A percentile compares a stretch with the other conserved stretches of the same genome.
These are phyloP conservation scores for Ascochyta pisi DNA, from an alignment of 2,329 filamentous ascomycete species.

Conservation along the genomic window DNA sequence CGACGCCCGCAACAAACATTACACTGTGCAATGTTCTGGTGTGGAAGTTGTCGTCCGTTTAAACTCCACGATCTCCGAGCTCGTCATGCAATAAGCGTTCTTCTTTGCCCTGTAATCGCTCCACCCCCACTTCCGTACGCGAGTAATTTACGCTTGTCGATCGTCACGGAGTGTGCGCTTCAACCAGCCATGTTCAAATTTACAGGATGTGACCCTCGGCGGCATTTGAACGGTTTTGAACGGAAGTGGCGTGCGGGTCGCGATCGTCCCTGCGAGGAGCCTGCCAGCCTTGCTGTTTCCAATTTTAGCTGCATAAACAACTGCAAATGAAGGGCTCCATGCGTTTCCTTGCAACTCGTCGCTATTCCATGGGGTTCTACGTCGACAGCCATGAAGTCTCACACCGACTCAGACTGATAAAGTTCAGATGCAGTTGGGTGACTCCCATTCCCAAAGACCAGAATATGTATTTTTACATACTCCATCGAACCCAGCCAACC, in stretches of 20 bases:
- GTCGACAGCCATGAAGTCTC: neutral
- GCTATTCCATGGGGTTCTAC: neutral
- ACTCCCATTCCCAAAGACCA: too few relatives aligned
- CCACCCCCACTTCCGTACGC: conserved; percentile 1
- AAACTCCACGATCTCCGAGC: neutral
- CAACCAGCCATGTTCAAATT: neutral
- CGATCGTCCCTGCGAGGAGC: conserved; percentile 6
- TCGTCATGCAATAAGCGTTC: conserved; percentile 2
- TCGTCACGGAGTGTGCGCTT: conserved; percentile 2
- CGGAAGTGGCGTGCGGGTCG: conserved; percentile 28
- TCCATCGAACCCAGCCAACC: neutral
- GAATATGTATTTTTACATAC: neutral
- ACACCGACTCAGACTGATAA: neutral
- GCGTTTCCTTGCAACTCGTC: neutral
- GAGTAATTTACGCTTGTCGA: conserved; percentile 2
- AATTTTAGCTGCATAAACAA: conserved; percentile 18
- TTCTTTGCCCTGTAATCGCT: neutral
- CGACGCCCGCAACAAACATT: neutral
- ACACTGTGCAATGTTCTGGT: neutral
- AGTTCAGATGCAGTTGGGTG: too few relatives aligned
- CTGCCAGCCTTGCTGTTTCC: conserved; percentile 19
- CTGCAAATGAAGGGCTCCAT: neutral
- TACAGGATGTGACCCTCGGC: conserved; percentile 9
- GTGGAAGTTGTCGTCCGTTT: neutral
- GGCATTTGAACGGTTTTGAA: conserved; percentile 1